These are phyloP conservation scores for Populus hybrid DNA, from an alignment of 441 rosid genomes.

Conservation along the genomic window DNA sequence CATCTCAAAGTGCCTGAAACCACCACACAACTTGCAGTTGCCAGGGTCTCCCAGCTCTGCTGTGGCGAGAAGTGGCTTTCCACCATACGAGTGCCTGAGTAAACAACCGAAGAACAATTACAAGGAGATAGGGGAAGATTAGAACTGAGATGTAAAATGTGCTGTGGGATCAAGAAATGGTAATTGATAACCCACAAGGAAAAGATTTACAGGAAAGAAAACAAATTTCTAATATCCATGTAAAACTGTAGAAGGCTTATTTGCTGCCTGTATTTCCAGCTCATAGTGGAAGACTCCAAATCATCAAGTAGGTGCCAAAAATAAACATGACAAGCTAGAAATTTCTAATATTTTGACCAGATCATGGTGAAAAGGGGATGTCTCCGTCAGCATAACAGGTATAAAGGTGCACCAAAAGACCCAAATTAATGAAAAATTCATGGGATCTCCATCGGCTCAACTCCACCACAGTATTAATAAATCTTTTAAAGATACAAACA, in stretches of 20 bases:
- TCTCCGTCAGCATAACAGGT: neutral
- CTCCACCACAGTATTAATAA: neutral
- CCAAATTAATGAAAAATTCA: neutral
- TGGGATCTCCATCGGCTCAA: neutral
- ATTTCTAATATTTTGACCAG: neutral
- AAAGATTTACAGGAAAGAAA: neutral
- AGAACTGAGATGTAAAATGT: neutral
- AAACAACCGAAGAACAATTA: neutral
- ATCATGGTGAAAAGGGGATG: neutral
- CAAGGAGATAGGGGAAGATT: neutral
- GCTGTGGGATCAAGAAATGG: neutral
- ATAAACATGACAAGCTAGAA: neutral
- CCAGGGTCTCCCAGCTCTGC: constrained; percentile 41
- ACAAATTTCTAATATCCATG: neutral
- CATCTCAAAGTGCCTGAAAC: constrained; percentile 68
- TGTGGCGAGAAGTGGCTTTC: constrained; percentile 59
- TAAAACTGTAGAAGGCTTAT: neutral
- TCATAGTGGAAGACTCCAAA: neutral
- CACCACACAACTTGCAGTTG: constrained; percentile 52
- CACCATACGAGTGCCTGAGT: constrained; percentile 65
- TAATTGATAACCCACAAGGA: neutral
- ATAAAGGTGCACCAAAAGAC: neutral
- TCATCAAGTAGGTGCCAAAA: neutral
- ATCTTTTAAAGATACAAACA: neutral
- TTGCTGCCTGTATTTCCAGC: neutral